Conservation (phyloP, 177 flowering plant genomes). For the Telopea speciosissima region DNA sequence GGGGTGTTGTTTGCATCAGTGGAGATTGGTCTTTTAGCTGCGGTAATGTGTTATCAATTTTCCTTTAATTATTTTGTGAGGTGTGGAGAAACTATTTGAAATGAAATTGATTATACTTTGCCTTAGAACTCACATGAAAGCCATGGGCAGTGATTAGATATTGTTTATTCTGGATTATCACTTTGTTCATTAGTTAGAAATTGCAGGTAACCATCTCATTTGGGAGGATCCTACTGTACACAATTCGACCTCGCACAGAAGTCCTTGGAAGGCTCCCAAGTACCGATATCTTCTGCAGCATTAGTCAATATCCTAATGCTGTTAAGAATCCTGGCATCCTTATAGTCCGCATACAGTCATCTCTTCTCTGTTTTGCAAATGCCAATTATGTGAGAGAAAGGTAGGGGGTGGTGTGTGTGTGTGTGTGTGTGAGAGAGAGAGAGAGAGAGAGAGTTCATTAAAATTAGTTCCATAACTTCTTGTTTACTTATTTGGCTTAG, state of each 20-base stretch:
- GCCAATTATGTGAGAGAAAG: slow-evolving; percentile 61
- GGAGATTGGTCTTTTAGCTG: slow-evolving; percentile 64
- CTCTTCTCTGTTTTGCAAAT: slow-evolving; percentile 62
- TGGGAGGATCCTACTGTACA: slow-evolving; percentile 41
- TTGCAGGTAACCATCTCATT: slow-evolving; percentile 64
- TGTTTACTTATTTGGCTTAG: slow-evolving; percentile 19
- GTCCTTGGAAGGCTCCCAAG: slow-evolving; percentile 53
- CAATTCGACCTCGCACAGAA: slow-evolving; percentile 50
- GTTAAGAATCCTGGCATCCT: neutral
- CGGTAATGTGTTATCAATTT: slow-evolving; percentile 31
- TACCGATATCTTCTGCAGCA: slow-evolving; percentile 45
- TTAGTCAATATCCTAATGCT: slow-evolving; percentile 50
- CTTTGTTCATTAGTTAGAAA: no score
- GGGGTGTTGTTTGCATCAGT: slow-evolving; percentile 76
- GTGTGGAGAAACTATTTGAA: no score
- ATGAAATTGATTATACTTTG: no score
- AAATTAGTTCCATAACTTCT: no score
- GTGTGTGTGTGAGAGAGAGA: no score
- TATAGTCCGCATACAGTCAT: slow-evolving; percentile 43
- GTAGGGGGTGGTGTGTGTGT: slow-evolving; percentile 25
- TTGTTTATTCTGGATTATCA: no score
- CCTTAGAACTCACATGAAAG: no score
- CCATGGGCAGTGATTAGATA: no score
- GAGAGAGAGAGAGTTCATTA: neutral
- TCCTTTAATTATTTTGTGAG: no score